Conservation (phyloP, 495 filamentous ascomycete species). For the Penicillium robsamsonii region DNA sequence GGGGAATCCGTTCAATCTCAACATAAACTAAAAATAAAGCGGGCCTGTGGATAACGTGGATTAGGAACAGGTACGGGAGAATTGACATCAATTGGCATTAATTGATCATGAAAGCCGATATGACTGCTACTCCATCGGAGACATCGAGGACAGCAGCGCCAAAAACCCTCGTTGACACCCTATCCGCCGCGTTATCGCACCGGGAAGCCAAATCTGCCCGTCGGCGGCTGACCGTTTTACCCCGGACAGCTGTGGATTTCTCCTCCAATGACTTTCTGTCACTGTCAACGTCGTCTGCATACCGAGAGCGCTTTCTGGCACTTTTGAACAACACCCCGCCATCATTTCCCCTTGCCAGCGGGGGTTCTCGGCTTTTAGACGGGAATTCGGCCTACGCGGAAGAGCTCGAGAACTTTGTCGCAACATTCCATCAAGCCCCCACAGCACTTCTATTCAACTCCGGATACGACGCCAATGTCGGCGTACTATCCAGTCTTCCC, state of each 20-base stretch:
- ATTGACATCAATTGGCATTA: not conserved
- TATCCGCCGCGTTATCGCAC: constrained; percentile 37
- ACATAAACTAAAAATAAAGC: not conserved
- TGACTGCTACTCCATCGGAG: not conserved
- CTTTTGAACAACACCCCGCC: constrained; percentile 35
- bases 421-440: constrained; percentile 62
- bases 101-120: not conserved
- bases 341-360: constrained; percentile 38
- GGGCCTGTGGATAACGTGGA: not conserved
- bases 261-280: constrained; percentile 51
- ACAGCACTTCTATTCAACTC: constrained; percentile 73
- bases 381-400: constrained; percentile 69
- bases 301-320: constrained; percentile 29
- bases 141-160: not conserved
- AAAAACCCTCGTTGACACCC: constrained; percentile 33
- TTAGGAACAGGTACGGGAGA: not conserved
- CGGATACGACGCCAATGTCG: constrained; percentile 74
- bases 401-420: constrained; percentile 60
- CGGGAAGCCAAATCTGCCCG: constrained; percentile 47
- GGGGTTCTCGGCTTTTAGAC: constrained; percentile 49
- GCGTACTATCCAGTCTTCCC: constrained; percentile 64
- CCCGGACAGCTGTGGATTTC: constrained; percentile 39
- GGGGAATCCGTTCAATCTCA: not conserved
- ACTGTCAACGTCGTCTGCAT: constrained; percentile 35
- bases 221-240: constrained; percentile 42